Evolutionary conservation across 306 rosid genomes (phyloP), one percentile per base, ranked within the genome.

Genomic region (Alnus glutinosa): DNA sequence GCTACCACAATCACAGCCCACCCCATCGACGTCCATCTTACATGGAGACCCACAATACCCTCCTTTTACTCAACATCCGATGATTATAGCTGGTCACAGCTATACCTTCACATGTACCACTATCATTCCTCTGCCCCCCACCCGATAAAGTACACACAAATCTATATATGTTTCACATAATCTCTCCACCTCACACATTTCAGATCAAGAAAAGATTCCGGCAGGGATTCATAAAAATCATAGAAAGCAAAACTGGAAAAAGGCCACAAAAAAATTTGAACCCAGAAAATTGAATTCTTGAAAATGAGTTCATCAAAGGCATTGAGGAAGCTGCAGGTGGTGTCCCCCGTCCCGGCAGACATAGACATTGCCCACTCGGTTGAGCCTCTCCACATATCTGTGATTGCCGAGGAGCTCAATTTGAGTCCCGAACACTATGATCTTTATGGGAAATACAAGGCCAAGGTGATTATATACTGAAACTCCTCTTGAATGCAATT

Each of bases 321-420:
- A 4, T 5, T 77, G 85, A 90, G 99, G 93, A 90, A 89, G 81
- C 67, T 95, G 32, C 74, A 90, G 77, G 99, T 93, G 74, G 84
- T 71, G 49, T 93, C 99, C 34, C 99, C 99, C 11, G 99, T 95
- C 47, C 99, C 99, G 2, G 90, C 98, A 0, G 99, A 95, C 80
- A 95, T 95, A 59, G 96, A 90, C 82, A 87, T 95, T 69, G 99
- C 99, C 42, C 91, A 95, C 77, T 87, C 96, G 2, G 90, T 95
- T 67, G 86, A 93, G 78, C 98, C 99, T 72, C 46, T 95, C 71
- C 99, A 89, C 63, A 91, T 95, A 76, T 85, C 92, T 15, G 82
- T 93, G 79, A 95, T 95, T 82, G 98, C 99, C 34, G 76, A 82
- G 0, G 89, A 87, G 9, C 92, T 95, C 72, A 88, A 90, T 79